phyloP scores from a whole-genome alignment of 164 flowering plant species.

The Vitis vinifera region ASM3070453v1 NC_081822.1:6353001-6353500 shows the following conservation, averaged over 20 bases:
- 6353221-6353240: neutral
- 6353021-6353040: slow-evolving; percentile 1
- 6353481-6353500: no score
- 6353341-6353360: no score
- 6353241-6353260: neutral
- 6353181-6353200: slow-evolving; percentile 15
- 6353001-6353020: slow-evolving; percentile 2
- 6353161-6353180: slow-evolving; percentile 1
- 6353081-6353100: slow-evolving; percentile 15
- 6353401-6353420: no score
- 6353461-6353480: no score
- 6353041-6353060: neutral
- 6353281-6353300: no score
- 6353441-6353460: no score
- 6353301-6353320: no score
- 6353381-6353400: no score
- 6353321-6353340: no score
- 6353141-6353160: slow-evolving; percentile 12
- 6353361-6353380: no score
- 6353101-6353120: slow-evolving; percentile 10
- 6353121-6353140: slow-evolving; percentile 6
- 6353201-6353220: slow-evolving; percentile 11
- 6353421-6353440: no score
- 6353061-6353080: slow-evolving; percentile 18
- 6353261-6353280: no score